phyloP scores from a whole-genome alignment of 768 basidiomycete genomes.

The Lentinula edodes region DNA sequence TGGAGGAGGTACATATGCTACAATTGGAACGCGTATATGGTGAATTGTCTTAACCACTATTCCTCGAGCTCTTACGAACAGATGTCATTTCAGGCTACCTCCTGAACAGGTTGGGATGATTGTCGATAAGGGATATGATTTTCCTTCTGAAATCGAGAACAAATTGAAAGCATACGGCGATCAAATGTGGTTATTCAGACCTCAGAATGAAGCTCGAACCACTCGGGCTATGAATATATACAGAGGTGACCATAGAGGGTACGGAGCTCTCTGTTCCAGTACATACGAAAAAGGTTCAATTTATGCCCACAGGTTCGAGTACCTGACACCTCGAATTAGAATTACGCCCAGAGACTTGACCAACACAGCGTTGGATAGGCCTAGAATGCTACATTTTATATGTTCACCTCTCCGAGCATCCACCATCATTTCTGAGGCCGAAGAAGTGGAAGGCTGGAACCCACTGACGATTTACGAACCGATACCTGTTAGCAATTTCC shows the following conservation, averaged over 20 bases:
- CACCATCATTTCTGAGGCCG: slow-evolving; percentile 60
- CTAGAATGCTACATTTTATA: slow-evolving; percentile 71
- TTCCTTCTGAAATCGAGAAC: slow-evolving; percentile 51
- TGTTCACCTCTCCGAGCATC: slow-evolving; percentile 75
- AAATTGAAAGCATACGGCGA: slow-evolving; percentile 57
- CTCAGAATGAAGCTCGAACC: slow-evolving; percentile 49
- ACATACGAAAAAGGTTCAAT: not conserved
- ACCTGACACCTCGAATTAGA: slow-evolving; percentile 65
- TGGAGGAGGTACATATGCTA: slow-evolving; percentile 82
- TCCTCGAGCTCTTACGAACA: too few species aligned
- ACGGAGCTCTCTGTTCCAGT: slow-evolving; percentile 9
- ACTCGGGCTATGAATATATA: slow-evolving; percentile 75
- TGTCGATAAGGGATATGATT: slow-evolving; percentile 76
- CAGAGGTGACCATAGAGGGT: slow-evolving; percentile 69
- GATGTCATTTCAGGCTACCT: slow-evolving; percentile 47
- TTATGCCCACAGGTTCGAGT: slow-evolving; percentile 57
- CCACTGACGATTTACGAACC: slow-evolving; percentile 80
- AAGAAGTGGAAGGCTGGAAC: slow-evolving; percentile 47
- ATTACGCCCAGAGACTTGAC: slow-evolving; percentile 67
- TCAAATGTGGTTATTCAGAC: slow-evolving; percentile 76
- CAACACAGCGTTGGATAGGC: slow-evolving; percentile 42
- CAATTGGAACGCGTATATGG: slow-evolving; percentile 82
- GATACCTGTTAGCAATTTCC: slow-evolving; percentile 57
- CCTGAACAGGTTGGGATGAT: slow-evolving; percentile 71
- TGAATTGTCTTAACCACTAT: slow-evolving; percentile 17